Conservation (phyloP, 495 filamentous ascomycete genomes). For the Daldinia childiae region DNA sequence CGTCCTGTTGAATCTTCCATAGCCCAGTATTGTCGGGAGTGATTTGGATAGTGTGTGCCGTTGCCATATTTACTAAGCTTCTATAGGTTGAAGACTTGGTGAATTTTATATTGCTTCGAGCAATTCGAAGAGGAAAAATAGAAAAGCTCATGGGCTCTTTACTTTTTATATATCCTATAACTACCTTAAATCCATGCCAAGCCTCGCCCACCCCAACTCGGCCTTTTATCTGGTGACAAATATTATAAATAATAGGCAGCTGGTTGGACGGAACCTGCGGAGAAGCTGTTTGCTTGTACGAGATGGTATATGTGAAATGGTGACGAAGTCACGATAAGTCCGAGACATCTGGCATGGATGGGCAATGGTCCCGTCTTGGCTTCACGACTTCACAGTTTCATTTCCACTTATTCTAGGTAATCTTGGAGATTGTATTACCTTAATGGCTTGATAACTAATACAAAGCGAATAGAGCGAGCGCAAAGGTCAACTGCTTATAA, state of each 20-base stretch:
- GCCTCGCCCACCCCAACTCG: constrained; percentile 12
- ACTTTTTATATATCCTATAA: not conserved
- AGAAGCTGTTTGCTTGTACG: not conserved
- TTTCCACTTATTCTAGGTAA: not conserved
- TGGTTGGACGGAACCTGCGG: constrained; percentile 3
- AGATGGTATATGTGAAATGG: not conserved
- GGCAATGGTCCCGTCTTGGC: not conserved
- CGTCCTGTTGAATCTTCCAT: constrained; percentile 61
- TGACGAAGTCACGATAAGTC: not conserved
- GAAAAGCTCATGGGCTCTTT: constrained; percentile 3
- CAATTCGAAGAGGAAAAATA: not conserved
- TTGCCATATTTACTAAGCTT: constrained; percentile 63
- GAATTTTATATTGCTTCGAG: constrained; percentile 11
- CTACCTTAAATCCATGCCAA: not conserved
- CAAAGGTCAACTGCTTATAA: not conserved
- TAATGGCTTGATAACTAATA: not conserved
- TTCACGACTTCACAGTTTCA: not conserved
- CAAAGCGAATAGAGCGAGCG: not conserved
- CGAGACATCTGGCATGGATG: not conserved
- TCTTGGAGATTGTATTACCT: not conserved
- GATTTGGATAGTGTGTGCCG: constrained; percentile 69
- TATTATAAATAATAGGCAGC: constrained; percentile 17
- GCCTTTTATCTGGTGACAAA: constrained; percentile 9
- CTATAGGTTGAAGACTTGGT: not conserved
- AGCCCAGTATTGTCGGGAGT: constrained; percentile 65